Conservation (phyloP, 352 stramenopile genomes). For the Thalassiosira delicatula region DNA sequence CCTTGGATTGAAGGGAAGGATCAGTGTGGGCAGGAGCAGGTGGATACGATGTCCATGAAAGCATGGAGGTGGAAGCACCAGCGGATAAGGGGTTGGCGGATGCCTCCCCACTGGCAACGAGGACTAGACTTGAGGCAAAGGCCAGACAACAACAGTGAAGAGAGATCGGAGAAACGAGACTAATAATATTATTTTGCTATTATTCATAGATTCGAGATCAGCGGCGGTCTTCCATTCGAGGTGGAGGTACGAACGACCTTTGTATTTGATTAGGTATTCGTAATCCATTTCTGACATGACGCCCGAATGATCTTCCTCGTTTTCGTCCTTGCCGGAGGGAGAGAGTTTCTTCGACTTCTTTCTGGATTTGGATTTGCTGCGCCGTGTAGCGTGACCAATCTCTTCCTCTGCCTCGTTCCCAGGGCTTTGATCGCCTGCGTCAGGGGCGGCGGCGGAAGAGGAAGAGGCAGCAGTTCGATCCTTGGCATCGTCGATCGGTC, state of each 20-base stretch:
- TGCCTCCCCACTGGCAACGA: too few relatives aligned
- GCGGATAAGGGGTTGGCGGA: too few relatives aligned
- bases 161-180: conserved; percentile 85
- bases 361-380: conserved; percentile 8
- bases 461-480: conserved; percentile 26
- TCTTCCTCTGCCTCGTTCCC: conserved; percentile 53
- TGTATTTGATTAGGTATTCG: conserved; percentile 89
- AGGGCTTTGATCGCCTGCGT: conserved; percentile 30
- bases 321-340: not conserved
- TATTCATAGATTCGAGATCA: conserved; percentile 86
- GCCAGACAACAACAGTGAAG: conserved; percentile 58
- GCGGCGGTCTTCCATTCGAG: conserved; percentile 83
- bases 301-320: conserved; percentile 20
- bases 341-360: conserved; percentile 24
- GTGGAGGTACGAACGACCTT: conserved; percentile 86
- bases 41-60: too few relatives aligned
- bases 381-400: not conserved
- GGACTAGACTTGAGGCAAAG: too few relatives aligned
- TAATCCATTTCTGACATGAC: conserved; percentile 77
- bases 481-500: conserved; percentile 77
- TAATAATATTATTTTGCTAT: conserved; percentile 82
- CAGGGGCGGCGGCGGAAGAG: not conserved
- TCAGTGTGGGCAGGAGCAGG: too few relatives aligned
- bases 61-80: too few relatives aligned
- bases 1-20: too few relatives aligned